Base-by-base conservation (phyloP, 2,329 filamentous ascomycete genomes). In the Cordyceps cicadae region DNA sequence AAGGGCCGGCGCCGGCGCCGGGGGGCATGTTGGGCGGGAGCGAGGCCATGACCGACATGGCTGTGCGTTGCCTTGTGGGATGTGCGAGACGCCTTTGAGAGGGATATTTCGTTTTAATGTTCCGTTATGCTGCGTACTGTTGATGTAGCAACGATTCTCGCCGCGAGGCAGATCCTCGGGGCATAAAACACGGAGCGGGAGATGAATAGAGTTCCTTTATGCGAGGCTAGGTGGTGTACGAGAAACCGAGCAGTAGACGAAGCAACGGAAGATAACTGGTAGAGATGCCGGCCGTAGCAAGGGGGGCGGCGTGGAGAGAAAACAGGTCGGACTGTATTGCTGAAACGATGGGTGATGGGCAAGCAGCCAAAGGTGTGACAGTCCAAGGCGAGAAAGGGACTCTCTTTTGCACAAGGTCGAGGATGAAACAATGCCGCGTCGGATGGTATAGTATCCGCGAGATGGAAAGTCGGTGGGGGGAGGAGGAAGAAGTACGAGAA, bases 1-100 rank as follows among this genome's bases (percentile, higher is more conserved):
- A 46, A 14, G 29, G 48, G 26, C 48, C 70, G 6, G 72, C 70
- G 60, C 69, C 71, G 43, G 49, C 45, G 45, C 32, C 29, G 26
- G 39, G 15, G 32, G 60, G 39, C 57, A 59, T 72, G 70, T 54
- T 68, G 68, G 57, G 57, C 39, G 49, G 49, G 21, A 24, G 57
- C 62, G 70, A 71, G 43, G 75, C 66, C 76, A 79, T 79, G 58
- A 60, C 63, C 61, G 53, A 57, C 57, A 63, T 52, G 56, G 32
- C 45, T 59, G 24, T 61, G 29, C 24, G 19, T 19, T 48, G 26
- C 15, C 2, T 43, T n/a, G 34, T n/a, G n/a, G 39, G 37, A 41
- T 8, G 15, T 17, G 39, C 14, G 39, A 43, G 17, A 8, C 5
- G 39, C 3, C 15, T 4, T 43, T 43, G 39, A 43, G 34, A 11